Base-by-base conservation (phyloP, 2,329 filamentous ascomycete genomes). In the Apiospora malaysiana region DNA sequence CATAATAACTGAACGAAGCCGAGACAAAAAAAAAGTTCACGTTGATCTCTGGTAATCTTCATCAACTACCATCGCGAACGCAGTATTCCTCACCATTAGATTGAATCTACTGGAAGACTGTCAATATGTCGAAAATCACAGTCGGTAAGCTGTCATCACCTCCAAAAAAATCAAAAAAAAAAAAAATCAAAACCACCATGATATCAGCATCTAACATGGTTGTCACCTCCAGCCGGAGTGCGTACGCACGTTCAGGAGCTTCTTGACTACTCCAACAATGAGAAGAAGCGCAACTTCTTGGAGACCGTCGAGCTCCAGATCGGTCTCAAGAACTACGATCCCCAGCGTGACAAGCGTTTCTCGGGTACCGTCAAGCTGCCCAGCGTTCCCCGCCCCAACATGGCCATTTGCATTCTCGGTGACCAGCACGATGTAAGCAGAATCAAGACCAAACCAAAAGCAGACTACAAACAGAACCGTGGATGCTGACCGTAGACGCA, bases 321-420 rank as follows among this genome's bases (percentile, higher is more conserved):
- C 89, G 94, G 94, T 85, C 91, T 97, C 84, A 97, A 97, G 93
- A 97, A 97, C 92, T 97, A 97, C 89, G 93, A 99, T 85, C 95
- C 96, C 83, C 89, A 98, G 92, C 95, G 96, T 94, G 96, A 99
- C 90, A 99, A 99, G 95, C 95, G 95, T 97, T 99, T 99, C 95
- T 97, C 94, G 72, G 96, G 96, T 86, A 98, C 96, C 85, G 93
- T 99, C 90, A 94, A 93, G 88, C 93, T 98, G 81, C 95, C 95
- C 78, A 89, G 91, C 81, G 89, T 98, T 79, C 96, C 95, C 56
- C 94, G 94, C 83, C 96, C 94, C 83, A 91, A 91, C 89, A 96
- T 97, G 94, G 86, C 84, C 87, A 91, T 97, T 88, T 73, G 74
- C 87, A 90, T 90, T 80, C 85, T 90, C 72, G 88, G 88, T 88